Evolutionary conservation across 2,329 filamentous ascomycete genomes (phyloP), one percentile per base, ranked within the genome.

Genomic region (Aspergillus fischeri): DNA sequence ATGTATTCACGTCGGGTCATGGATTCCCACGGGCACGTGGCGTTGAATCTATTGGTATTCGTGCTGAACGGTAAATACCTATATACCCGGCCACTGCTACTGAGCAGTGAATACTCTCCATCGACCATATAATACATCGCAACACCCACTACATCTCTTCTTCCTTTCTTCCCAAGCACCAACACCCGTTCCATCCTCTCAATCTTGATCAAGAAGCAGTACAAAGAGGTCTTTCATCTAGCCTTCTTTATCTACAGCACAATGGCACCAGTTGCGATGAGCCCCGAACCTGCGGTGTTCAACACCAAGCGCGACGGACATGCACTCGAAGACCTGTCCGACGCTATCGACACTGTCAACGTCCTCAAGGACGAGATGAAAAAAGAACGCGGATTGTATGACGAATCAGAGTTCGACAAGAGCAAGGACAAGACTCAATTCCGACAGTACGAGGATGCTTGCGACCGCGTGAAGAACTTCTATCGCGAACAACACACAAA

Each of bases 391-490:
- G 67, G 58, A 20, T 62, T 76, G 4, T 82, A 83, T 68, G 79
- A 81, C 48, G 70, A 78, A 59, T 88, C 88, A 58, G 78, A 87
- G 63, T 91, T 92, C 71, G 89, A 92, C 72, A 75, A 82, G 49
- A 78, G 84, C 49, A 93, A 93, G 74, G 88, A 93, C 80, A 92
- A 92, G 80, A 82, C 85, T 24, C 80, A 87, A 63, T 93, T 93
- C 78, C 83, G 92, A 35, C 87, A 94, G 71, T 96, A 93, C 76
- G 86, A 91, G 66, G 86, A 87, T 17, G 90, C 91, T 45, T 91
- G 88, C 77, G 88, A 91, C 76, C 84, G 90, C 52, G 91, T 96
- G 73, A 92, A 92, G 80, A 84, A 83, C 78, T 95, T 96, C 77
- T 96, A 96, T 82, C 81, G 80, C 58, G 90, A 86, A 67, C 84